Percentiles rank a stretch among this genome's conserved stretches.
Conservation (phyloP, 257 asterid species). For the Ajuga chamaepitys region DNA sequence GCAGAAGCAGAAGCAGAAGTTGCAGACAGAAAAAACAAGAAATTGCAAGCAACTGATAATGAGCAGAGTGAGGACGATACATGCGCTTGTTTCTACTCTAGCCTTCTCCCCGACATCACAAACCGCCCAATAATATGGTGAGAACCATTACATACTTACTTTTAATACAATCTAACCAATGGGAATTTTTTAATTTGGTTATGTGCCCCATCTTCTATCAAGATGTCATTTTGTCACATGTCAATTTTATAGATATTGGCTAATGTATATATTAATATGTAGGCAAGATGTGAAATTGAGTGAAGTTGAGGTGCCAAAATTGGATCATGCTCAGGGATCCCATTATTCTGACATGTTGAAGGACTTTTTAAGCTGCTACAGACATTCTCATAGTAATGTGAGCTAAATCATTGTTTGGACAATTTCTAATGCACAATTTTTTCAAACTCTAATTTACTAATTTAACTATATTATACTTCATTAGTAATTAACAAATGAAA, state of each 20-base stretch:
- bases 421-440: no score
- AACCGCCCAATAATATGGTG: not conserved
- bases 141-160: not conserved
- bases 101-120: no score
- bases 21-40: constrained; percentile 12
- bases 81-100: not conserved
- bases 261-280: not conserved
- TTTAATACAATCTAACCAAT: no score
- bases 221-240: not conserved
- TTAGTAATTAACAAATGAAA: no score
- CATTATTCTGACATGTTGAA: constrained; percentile 20
- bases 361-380: constrained; percentile 23
- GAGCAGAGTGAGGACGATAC: not conserved
- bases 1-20: constrained; percentile 21
- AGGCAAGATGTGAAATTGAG: constrained; percentile 30
- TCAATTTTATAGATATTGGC: not conserved
- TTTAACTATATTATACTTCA: no score
- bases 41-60: not conserved
- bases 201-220: not conserved
- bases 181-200: not conserved
- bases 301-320: not conserved
- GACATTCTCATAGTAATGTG: constrained; percentile 3
- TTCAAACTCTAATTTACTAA: no score
- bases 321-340: not conserved
- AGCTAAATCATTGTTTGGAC: not conserved